phyloP scores from a whole-genome alignment of 805 yeast genomes.

The Cyberlindnera euphorbiae region DNA sequence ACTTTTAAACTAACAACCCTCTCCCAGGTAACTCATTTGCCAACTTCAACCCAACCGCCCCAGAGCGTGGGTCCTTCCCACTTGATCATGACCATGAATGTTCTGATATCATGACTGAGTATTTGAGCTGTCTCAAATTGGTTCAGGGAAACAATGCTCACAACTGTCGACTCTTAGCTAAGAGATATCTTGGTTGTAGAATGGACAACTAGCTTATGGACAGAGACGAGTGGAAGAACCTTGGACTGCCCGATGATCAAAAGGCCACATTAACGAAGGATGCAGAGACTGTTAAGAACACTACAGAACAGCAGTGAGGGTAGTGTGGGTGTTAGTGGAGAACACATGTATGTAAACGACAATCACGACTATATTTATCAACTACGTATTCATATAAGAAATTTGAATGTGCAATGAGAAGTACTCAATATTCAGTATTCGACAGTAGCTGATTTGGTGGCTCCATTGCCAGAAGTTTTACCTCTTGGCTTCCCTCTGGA shows the following conservation, averaged over 20 bases:
- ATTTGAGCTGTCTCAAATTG: conserved; percentile 71
- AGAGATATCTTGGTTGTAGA: conserved; percentile 75
- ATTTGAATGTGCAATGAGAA: too few relatives aligned
- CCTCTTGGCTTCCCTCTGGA: conserved; percentile 6
- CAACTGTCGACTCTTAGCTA: conserved; percentile 84
- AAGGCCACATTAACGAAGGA: too few relatives aligned
- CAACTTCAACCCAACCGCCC: conserved; percentile 79
- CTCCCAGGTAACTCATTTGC: conserved; percentile 37
- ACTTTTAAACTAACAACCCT: conserved; percentile 3
- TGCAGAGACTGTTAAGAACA: too few relatives aligned
- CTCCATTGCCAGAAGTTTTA: too few relatives aligned
- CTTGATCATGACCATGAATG: conserved; percentile 88
- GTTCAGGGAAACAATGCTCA: conserved; percentile 83
- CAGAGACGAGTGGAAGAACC: conserved; percentile 50
- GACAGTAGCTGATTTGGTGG: too few relatives aligned
- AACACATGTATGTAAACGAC: too few relatives aligned
- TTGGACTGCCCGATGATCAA: conserved; percentile 57
- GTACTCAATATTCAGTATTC: too few relatives aligned
- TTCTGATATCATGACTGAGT: conserved; percentile 64
- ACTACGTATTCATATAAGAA: too few relatives aligned
- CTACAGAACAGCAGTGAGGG: too few relatives aligned
- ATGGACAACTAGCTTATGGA: conserved; percentile 77
- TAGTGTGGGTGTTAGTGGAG: too few relatives aligned
- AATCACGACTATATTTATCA: too few relatives aligned
- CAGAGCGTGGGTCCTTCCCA: conserved; percentile 95